Conservation (phyloP, 2,329 filamentous ascomycete species). For the Pseudofabraea citricarpa region DNA sequence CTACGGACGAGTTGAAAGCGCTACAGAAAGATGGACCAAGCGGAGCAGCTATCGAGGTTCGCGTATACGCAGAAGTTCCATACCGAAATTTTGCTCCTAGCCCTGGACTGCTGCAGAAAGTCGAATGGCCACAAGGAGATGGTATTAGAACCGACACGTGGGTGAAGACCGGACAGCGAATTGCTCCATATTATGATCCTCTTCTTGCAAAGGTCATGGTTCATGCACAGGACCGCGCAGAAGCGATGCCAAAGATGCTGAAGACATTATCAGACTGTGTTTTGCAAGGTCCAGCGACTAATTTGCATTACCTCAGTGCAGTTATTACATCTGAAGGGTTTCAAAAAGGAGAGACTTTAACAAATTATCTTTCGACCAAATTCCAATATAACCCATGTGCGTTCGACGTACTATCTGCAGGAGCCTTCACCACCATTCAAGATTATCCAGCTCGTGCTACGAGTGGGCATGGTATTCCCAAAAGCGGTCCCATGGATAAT, state of each 20-base stretch:
- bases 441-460: constrained; percentile 35
- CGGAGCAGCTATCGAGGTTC: constrained; percentile 65
- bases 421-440: constrained; percentile 33
- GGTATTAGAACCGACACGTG: constrained; percentile 61
- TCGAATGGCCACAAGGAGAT: constrained; percentile 23
- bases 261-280: constrained; percentile 52
- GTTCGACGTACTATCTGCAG: constrained; percentile 33
- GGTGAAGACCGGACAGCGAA: constrained; percentile 63
- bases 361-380: constrained; percentile 29
- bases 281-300: constrained; percentile 51
- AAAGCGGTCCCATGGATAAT: constrained; percentile 36
- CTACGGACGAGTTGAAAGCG: constrained; percentile 35
- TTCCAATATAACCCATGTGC: constrained; percentile 23
- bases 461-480: constrained; percentile 35
- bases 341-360: constrained; percentile 30
- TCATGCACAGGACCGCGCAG: constrained; percentile 53
- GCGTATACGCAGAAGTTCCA: constrained; percentile 71
- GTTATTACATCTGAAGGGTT: constrained; percentile 38
- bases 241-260: constrained; percentile 58
- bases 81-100: constrained; percentile 57
- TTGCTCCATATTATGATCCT: constrained; percentile 72
- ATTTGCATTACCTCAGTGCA: constrained; percentile 46
- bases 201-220: constrained; percentile 70
- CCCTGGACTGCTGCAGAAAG: constrained; percentile 29
- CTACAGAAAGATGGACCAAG: constrained; percentile 36